phyloP scores from a whole-genome alignment of 495 filamentous ascomycete species.

The Coniosporium apollinis region DNA sequence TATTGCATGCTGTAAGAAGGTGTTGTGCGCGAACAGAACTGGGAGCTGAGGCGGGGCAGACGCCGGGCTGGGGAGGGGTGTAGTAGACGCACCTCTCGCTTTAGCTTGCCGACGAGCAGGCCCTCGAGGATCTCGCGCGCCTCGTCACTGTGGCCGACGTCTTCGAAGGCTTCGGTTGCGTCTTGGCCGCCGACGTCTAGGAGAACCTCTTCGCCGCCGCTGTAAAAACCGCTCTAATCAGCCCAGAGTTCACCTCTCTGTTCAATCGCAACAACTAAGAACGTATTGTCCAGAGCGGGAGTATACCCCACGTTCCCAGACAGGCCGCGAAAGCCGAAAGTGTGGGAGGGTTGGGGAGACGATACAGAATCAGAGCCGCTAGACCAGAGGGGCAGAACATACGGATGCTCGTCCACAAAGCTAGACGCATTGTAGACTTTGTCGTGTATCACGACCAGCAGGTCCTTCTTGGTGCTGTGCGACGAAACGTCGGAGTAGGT shows the following conservation, averaged over 20 bases:
- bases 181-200: constrained; percentile 94
- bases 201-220: constrained; percentile 95
- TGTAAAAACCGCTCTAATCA: constrained; percentile 19
- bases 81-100: constrained; percentile 53
- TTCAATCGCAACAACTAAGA: too few species aligned
- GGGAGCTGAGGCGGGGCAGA: constrained; percentile 5
- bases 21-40: constrained; percentile 3
- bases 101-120: constrained; percentile 62
- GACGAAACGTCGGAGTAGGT: constrained; percentile 72
- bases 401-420: constrained; percentile 99
- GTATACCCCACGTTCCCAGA: too few species aligned
- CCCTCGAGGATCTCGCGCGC: constrained; percentile 82
- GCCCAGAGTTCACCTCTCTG: too few species aligned
- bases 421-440: constrained; percentile 79
- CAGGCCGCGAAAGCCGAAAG: too few species aligned
- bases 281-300: neutral
- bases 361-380: neutral
- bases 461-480: constrained; percentile 92
- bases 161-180: constrained; percentile 96
- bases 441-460: constrained; percentile 84
- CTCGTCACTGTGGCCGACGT: constrained; percentile 98
- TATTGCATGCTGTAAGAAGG: neutral
- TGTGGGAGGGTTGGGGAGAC: neutral
- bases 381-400: constrained; percentile 30
- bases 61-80: constrained; percentile 3